Evolutionary conservation across 1,284 basidiomycete genomes (phyloP).

Genomic region (Cutaneotrichosporon cavernicola): DNA sequence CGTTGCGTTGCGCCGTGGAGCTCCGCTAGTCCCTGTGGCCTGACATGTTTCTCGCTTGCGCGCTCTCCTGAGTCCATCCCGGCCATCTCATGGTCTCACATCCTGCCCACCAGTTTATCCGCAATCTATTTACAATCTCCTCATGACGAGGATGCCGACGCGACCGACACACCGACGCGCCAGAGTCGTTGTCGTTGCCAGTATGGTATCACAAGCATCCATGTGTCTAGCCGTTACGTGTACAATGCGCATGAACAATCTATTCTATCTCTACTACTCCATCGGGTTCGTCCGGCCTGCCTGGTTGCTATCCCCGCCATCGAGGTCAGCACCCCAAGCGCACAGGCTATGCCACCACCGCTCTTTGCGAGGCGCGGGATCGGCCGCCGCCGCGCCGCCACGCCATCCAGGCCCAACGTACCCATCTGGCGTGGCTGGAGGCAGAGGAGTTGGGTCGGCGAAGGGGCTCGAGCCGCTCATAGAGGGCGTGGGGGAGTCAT

Average conservation of each 20-base stretch:
- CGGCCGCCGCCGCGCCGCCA: constrained; percentile 29
- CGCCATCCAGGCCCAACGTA: constrained; percentile 40
- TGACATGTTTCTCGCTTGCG: neutral
- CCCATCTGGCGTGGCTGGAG: constrained; percentile 20
- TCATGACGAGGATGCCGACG: no score
- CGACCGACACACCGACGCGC: no score
- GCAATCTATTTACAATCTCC: neutral
- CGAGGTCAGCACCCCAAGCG: constrained; percentile 47
- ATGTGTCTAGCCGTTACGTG: neutral
- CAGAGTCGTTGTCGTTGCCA: no score
- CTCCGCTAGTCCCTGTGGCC: neutral
- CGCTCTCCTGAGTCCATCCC: neutral
- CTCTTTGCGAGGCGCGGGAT: constrained; percentile 26
- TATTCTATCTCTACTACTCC: constrained; percentile 26
- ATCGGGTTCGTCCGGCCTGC: constrained; percentile 47
- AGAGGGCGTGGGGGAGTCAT: constrained; percentile 11
- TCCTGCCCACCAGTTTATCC: no score
- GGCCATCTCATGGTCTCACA: no score
- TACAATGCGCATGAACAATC: neutral
- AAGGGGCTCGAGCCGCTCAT: constrained; percentile 32
- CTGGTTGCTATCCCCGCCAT: constrained; percentile 42
- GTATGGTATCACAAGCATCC: neutral
- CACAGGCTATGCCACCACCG: constrained; percentile 50
- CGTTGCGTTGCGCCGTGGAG: neutral
- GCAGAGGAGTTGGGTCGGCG: constrained; percentile 28